Conservation (phyloP, 257 asterid species). For the Asclepias syriaca region DNA sequence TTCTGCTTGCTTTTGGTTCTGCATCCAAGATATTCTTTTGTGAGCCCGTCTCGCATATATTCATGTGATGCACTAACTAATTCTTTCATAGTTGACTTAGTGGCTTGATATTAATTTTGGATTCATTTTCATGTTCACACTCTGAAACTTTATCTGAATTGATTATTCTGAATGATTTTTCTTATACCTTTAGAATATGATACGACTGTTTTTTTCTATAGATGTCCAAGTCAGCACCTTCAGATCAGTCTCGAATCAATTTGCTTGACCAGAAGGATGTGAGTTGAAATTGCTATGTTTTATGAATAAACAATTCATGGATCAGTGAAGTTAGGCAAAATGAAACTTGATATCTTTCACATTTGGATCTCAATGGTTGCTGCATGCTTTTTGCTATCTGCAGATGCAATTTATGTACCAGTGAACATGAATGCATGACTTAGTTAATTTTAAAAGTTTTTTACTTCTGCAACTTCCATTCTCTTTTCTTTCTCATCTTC, state of each 20-base stretch:
- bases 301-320: neutral
- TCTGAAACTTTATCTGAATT: neutral
- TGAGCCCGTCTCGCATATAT: neutral
- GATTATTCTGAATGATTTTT: neutral
- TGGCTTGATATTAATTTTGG: neutral
- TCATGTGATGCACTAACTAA: neutral
- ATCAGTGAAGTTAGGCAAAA: neutral
- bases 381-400: neutral
- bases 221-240: conserved; percentile 99
- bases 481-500: neutral
- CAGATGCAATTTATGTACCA: neutral
- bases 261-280: conserved; percentile 91
- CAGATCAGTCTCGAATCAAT: conserved; percentile 92
- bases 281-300: conserved; percentile 29
- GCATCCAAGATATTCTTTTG: neutral
- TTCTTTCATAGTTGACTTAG: neutral
- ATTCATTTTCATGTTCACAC: neutral
- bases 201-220: conserved; percentile 26
- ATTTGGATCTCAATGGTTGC: neutral
- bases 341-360: neutral
- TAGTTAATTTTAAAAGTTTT: neutral
- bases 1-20: neutral
- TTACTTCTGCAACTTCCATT: neutral
- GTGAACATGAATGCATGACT: neutral
- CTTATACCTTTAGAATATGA: conserved; percentile 12